Evolutionary conservation across 2,329 filamentous ascomycete genomes (phyloP), one percentile per base, ranked within the genome.

Genomic region (Phaeosphaeriaceae sp.): DNA sequence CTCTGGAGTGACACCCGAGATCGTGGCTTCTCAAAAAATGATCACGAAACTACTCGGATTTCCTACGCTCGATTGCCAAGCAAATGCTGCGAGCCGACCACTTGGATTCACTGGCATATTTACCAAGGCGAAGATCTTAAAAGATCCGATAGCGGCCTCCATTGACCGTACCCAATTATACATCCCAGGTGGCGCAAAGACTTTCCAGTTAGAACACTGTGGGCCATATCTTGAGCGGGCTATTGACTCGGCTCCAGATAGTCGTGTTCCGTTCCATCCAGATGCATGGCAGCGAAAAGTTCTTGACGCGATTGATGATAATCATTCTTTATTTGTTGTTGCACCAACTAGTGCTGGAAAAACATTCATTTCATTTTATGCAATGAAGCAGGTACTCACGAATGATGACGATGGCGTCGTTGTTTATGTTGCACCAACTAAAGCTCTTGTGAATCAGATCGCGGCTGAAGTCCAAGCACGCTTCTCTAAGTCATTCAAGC

Each of bases 291-390:
- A 93, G 71, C 77, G 87, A 46, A 78, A 83, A 33, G 88, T 92
- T 0, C 78, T 93, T 0, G 87, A 93, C 54, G 82, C 84, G 32
- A 86, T 92, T 30, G 89, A 93, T 67, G 79, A 79, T 0, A 78
- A 88, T 44, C 82, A 85, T 55, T 90, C 87, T 58, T 75, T 90
- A 0, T 86, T 92, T 50, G 87, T 91, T 0, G 85, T 92, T 8
- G 89, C 89, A 0, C 89, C 89, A 0, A 93, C 89, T 0, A 89
- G 86, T 20, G 86, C 89, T 0, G 89, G 89, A 58, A 93, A 92
- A 70, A 93, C 89, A 0, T 93, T 92, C 68, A 92, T 92, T 49
- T 88, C 84, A 1, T 93, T 92, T 70, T 92, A 93, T 60, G 89
- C 89, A 1, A 93, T 92, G 87, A 87, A 88, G 63, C 86, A 89